Conservation (phyloP, 345 rosid species). For the Lenwebbia sp. region DNA sequence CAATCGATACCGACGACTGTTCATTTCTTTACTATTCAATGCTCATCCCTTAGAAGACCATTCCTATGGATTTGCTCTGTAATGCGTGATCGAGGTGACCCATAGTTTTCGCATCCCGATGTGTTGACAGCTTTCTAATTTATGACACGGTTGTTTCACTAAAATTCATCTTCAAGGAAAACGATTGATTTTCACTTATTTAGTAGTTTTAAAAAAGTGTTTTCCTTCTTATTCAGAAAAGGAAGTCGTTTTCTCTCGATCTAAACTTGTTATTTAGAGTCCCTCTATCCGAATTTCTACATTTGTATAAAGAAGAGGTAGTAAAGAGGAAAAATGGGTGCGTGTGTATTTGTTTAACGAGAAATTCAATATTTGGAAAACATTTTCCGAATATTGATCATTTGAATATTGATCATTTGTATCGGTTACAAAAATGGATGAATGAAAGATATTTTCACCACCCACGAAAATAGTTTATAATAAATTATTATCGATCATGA, state of each 20-base stretch:
- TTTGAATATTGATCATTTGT: too few species aligned
- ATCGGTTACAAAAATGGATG: too few species aligned
- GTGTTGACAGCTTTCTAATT: neutral
- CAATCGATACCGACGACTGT: neutral
- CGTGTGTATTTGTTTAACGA: too few species aligned
- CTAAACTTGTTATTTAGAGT: neutral
- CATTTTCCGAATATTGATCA: too few species aligned
- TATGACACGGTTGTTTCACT: neutral
- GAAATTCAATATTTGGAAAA: too few species aligned
- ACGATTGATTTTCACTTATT: too few species aligned
- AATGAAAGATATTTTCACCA: too few species aligned
- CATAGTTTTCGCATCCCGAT: neutral
- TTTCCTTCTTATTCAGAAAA: too few species aligned
- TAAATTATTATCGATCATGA: too few species aligned
- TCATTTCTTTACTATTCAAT: neutral
- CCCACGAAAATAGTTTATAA: too few species aligned
- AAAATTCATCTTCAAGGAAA: neutral
- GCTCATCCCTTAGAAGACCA: neutral
- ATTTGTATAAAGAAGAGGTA: neutral
- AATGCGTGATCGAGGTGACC: neutral
- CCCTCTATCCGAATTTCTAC: neutral
- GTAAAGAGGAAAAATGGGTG: neutral
- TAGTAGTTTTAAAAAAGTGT: too few species aligned
- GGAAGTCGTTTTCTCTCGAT: rapidly evolving
- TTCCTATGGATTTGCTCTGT: neutral